phyloP scores from a whole-genome alignment of 768 basidiomycete species.

The Podaxis sp. region DNA sequence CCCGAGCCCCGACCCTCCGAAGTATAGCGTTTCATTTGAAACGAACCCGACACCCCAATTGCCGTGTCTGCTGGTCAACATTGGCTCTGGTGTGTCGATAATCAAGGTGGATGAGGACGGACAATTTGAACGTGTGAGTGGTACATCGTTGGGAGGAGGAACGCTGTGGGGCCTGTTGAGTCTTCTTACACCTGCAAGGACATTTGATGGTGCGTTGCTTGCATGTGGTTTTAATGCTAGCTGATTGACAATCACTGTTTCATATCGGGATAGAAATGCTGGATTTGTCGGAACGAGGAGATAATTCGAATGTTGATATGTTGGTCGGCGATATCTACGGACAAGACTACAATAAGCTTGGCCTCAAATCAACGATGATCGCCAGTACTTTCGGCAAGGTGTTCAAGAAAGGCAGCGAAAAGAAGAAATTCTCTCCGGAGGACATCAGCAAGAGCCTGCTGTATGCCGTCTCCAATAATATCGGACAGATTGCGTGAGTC shows the following conservation, averaged over 20 bases:
- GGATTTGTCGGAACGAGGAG: constrained; percentile 87
- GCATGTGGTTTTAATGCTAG: constrained; percentile 8
- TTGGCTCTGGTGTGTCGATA: constrained; percentile 96
- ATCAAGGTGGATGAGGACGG: constrained; percentile 98
- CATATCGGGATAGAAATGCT: constrained; percentile 77
- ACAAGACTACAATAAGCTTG: constrained; percentile 93
- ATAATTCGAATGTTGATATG: constrained; percentile 96
- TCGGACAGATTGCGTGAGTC: constrained; percentile 98
- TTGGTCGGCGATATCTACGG: constrained; percentile 99
- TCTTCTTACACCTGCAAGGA: constrained; percentile 90
- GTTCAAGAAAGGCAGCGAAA: constrained; percentile 85
- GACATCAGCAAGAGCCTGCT: constrained; percentile 94
- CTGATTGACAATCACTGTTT: constrained; percentile 16
- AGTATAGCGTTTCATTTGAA: constrained; percentile 87
- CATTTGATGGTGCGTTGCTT: constrained; percentile 83
- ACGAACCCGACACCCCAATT: constrained; percentile 81
- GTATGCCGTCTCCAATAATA: constrained; percentile 98
- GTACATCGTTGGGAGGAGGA: constrained; percentile 95
- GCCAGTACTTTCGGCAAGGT: constrained; percentile 99
- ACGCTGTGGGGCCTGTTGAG: constrained; percentile 97
- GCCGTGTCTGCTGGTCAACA: constrained; percentile 96
- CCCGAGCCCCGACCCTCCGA: constrained; percentile 88
- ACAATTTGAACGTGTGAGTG: constrained; percentile 92
- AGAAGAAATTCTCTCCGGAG: constrained; percentile 79
- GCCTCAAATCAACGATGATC: constrained; percentile 96